phyloP scores from a whole-genome alignment of 148 eudicot genomes.

The Vaccinium myrtillus region DNA sequence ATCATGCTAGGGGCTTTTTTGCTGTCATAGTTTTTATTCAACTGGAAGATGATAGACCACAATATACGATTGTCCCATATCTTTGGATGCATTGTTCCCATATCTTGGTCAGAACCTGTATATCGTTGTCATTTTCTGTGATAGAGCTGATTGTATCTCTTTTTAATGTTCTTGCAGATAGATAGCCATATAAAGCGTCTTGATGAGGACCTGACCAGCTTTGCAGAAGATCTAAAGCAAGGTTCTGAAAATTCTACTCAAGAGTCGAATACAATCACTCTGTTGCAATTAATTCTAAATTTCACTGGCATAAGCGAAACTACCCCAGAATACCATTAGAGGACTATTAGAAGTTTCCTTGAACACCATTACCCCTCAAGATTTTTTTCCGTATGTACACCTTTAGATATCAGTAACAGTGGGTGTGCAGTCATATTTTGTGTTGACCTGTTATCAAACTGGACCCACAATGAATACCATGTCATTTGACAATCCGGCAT shows the following conservation, averaged over 20 bases:
- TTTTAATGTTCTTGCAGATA: slow-evolving; percentile 55
- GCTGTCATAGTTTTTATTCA: not conserved
- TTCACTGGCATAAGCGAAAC: not conserved
- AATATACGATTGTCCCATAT: not conserved
- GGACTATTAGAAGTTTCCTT: not conserved
- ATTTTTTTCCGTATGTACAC: not conserved
- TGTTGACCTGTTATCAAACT: not conserved
- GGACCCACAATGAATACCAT: not conserved
- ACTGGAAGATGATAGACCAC: not conserved
- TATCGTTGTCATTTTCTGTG: not conserved
- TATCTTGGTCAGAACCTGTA: not conserved
- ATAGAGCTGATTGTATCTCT: not conserved
- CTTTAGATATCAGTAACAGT: slow-evolving; percentile 4
- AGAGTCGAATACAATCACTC: slow-evolving; percentile 11
- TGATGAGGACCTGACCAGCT: slow-evolving; percentile 93
- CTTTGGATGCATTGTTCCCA: not conserved
- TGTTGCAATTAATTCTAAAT: slow-evolving; percentile 1
- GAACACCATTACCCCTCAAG: not conserved
- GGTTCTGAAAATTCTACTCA: slow-evolving; percentile 40
- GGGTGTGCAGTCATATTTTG: not conserved
- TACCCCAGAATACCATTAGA: not conserved
- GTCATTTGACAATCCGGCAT: not conserved
- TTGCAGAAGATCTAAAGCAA: slow-evolving; percentile 95
- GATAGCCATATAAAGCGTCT: slow-evolving; percentile 97
- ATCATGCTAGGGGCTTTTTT: slow-evolving; percentile 10